These are phyloP conservation scores for Pyrenochaeta sp. DNA, from an alignment of 2,329 filamentous ascomycete species.

Conservation along the genomic window DNA sequence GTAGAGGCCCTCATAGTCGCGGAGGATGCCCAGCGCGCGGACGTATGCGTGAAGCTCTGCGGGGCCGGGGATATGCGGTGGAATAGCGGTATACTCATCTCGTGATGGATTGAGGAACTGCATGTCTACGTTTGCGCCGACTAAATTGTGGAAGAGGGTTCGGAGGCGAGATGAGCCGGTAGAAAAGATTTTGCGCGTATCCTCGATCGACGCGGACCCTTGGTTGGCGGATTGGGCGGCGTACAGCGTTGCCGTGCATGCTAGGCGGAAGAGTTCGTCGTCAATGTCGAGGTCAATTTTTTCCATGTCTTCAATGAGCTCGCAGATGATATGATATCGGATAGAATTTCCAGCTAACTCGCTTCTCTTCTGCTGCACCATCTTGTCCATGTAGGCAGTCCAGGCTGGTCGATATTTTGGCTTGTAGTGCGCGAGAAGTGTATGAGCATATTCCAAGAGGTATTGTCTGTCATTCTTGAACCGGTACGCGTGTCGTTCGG, in stretches of 20 bases:
- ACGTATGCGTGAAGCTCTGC: constrained; percentile 67
- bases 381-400: constrained; percentile 37
- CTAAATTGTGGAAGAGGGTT: constrained; percentile 35
- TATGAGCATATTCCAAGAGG: constrained; percentile 41
- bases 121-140: constrained; percentile 27
- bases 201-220: constrained; percentile 11
- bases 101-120: constrained; percentile 3
- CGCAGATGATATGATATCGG: constrained; percentile 36
- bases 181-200: constrained; percentile 21
- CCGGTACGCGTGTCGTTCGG: constrained; percentile 24
- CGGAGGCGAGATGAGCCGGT: constrained; percentile 33
- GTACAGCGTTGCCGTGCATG: constrained; percentile 45
- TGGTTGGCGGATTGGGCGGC: constrained; percentile 34
- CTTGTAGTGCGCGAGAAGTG: constrained; percentile 32
- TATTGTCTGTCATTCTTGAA: constrained; percentile 34
- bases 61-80: constrained; percentile 58
- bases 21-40: constrained; percentile 68
- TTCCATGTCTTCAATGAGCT: constrained; percentile 37
- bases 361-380: constrained; percentile 20
- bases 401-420: constrained; percentile 41
- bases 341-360: constrained; percentile 6
- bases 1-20: constrained; percentile 67
- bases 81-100: constrained; percentile 13
- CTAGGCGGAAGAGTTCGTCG: constrained; percentile 35
- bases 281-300: constrained; percentile 46